Evolutionary conservation across 768 basidiomycete species (phyloP), one percentile per base, ranked within the genome.

Genomic region (Fomitopsis serialis): DNA sequence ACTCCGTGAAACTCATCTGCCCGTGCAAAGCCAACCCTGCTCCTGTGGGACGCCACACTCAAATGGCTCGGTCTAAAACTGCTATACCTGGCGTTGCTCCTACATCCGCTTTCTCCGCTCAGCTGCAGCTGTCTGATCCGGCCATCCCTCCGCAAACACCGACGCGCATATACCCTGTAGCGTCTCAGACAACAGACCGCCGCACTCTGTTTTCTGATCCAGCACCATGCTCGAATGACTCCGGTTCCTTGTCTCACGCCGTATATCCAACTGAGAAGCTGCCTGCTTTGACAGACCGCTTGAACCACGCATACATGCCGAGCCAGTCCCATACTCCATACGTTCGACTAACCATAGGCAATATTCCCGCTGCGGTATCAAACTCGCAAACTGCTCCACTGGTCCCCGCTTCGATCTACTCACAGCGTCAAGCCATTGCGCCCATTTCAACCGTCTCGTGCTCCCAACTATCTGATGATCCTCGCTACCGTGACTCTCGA

Each of bases 1-100:
- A 81, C 25, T 69, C 78, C 4, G 82, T 91, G 60, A 77, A 78
- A 45, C 71, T 76, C 5, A 78, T 90, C 37, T 91, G 89, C 62
- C 89, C 88, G 3, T 92, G 89, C 73, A 86, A 83, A 66, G 70
- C 78, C 35, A 87, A 80, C 56, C 71, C 63, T 63, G 10, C 65
- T 67, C 25, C 65, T 45, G 21, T 21, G 5, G 44, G 22, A 17
- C 44, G 44, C 13, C 5, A 13, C 40, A 17, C 40, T 8, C 44
- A 22, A 22, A 21, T 22, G 13, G 10, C 44, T 25, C 9, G 22
- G 21, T 23, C 24, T 21, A 27, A 25, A 19, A 45, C 21, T 11
- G 44, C 21, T 22, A 13, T 45, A 6, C 4, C 44, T 22, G 21
- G 12, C 24, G 21, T 45, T 4, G 21, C 44, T 23, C 17, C 44